Evolutionary conservation across 495 filamentous ascomycete genomes (phyloP), one percentile per base, ranked within the genome.

Genomic region (Daldinia concentrica): DNA sequence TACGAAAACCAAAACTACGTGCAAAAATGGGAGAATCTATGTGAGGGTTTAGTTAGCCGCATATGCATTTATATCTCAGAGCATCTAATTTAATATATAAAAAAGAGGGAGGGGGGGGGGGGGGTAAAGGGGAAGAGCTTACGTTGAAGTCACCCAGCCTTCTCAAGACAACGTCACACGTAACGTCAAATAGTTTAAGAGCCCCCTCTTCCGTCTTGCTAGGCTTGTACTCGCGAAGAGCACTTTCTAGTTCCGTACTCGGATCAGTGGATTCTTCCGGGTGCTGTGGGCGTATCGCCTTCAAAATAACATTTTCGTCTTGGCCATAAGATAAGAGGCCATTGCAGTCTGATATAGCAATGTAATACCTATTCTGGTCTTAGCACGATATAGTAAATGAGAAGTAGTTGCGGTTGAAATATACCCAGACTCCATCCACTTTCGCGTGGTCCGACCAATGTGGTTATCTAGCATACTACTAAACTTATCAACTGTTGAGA

Each of bases 1-100:
- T 8, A 93, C 76, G 75, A 97, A 95, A 3, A 87, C 87, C 17
- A 97, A 80, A 29, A 87, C 86, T 5, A 90, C 82, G 66, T 96
- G 92, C 0, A 90, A 71, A 65, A 88, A 88, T 1, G 92, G 87
- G 17, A 93, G 83, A 14, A 91, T 81, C 71, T 73, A 51, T n/a
- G 27, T 7, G 9, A 37, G 9, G 15, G n/a, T 37, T 22, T 12
- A 15, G 7, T 73, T 7, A 73, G 65, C 24, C 55, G 19, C 8
- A 19, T 15, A 34, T n/a, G 9, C 37, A 6, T n/a, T 36, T 56
- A 36, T 17, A 58, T 39, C 11, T 15, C 12, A 30, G 24, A 55
- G 15, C 8, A 22, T 14, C 24, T 2, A 1, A 0, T 7, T 36
- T 36, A 1, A n/a, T n/a, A n/a, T n/a, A n/a, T n/a, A n/a, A n/a